Evolutionary conservation across 257 asterid genomes (phyloP).

Genomic region (Scutellaria galericulata): DNA sequence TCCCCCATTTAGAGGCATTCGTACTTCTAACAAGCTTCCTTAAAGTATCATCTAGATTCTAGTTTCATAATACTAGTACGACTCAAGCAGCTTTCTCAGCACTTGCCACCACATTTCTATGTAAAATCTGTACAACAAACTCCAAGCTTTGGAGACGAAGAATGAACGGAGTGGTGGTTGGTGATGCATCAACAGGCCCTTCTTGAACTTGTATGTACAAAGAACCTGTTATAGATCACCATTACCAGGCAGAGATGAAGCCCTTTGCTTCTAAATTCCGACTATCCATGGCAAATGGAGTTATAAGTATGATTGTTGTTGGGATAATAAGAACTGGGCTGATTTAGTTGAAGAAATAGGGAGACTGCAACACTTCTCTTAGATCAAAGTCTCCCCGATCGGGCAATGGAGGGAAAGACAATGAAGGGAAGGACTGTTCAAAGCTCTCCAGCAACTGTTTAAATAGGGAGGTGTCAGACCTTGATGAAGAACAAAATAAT

Average conservation of each 20-base stretch:
- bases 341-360: slow-evolving; percentile 87
- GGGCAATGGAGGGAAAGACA: slow-evolving; percentile 88
- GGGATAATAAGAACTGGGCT: slow-evolving; percentile 6
- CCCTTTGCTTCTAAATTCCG: slow-evolving; percentile 4
- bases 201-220: slow-evolving; percentile 32
- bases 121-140: slow-evolving; percentile 44
- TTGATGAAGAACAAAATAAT: background rate
- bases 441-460: slow-evolving; percentile 83
- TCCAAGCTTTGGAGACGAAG: slow-evolving; percentile 30
- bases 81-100: slow-evolving; percentile 12
- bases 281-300: slow-evolving; percentile 23
- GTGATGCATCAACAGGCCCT: slow-evolving; percentile 7
- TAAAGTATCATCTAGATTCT: background rate
- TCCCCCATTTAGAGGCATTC: slow-evolving; percentile 6
- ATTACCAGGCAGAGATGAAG: slow-evolving; percentile 18
- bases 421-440: slow-evolving; percentile 72
- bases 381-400: slow-evolving; percentile 89
- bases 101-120: slow-evolving; percentile 28
- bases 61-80: background rate
- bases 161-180: slow-evolving; percentile 26
- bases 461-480: slow-evolving; percentile 36
- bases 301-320: slow-evolving; percentile 7
- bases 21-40: background rate
- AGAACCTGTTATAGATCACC: slow-evolving; percentile 22
- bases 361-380: slow-evolving; percentile 73